phyloP scores from a whole-genome alignment of 305 asterid genomes.

The Fraxinus greggii region DNA sequence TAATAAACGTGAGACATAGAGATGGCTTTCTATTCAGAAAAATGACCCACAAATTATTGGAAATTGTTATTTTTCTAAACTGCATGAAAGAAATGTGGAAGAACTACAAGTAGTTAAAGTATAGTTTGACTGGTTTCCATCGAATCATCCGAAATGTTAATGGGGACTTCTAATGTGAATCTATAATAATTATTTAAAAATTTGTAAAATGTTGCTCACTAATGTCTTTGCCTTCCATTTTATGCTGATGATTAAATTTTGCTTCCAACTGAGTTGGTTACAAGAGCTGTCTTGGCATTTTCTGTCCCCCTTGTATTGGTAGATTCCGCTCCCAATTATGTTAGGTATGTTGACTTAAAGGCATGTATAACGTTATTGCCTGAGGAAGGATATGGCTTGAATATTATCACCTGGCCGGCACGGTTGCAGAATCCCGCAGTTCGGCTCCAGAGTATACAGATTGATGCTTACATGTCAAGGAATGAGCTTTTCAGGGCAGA shows the following conservation, averaged over 20 bases:
- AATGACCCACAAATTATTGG: neutral
- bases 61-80: neutral
- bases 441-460: constrained; percentile 74
- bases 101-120: neutral
- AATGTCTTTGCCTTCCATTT: constrained; percentile 9
- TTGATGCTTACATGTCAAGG: constrained; percentile 69
- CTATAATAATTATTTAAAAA: neutral
- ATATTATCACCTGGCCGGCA: constrained; percentile 71
- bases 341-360: constrained; percentile 75
- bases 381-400: constrained; percentile 67
- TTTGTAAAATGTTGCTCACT: neutral
- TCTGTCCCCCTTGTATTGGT: constrained; percentile 12
- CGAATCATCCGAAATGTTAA: neutral
- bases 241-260: neutral
- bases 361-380: constrained; percentile 74
- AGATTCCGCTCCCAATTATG: constrained; percentile 19
- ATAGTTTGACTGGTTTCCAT: neutral
- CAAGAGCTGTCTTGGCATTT: neutral
- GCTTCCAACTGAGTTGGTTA: neutral
- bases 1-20: neutral
- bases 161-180: neutral
- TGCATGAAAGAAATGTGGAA: neutral
- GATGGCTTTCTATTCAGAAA: neutral
- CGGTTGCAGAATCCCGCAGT: constrained; percentile 77
- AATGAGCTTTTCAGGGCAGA: constrained; percentile 76